Percentiles rank a stretch among this genome's conserved stretches.
phyloP scores from a whole-genome alignment of 2,329 filamentous ascomycete species.

The Aspergillus sojae region DNA sequence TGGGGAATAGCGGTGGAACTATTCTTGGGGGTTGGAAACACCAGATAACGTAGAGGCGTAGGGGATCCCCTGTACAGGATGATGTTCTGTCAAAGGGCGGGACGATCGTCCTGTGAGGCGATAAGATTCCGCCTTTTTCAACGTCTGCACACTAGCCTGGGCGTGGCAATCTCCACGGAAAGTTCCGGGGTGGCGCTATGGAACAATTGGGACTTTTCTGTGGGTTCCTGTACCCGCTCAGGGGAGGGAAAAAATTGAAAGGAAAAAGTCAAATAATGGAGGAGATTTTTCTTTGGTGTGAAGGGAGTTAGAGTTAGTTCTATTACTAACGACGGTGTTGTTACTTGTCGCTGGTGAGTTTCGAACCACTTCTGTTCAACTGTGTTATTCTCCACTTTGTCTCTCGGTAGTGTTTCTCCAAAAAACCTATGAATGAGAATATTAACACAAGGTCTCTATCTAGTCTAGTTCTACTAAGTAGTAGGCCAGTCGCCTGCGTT shows the following conservation, averaged over 20 bases:
- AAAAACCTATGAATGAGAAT: not conserved
- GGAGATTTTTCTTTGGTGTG: not conserved
- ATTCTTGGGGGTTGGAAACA: not conserved
- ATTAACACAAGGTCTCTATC: not conserved
- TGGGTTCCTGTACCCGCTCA: slow-evolving; percentile 3
- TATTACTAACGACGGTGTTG: not conserved
- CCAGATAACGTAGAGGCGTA: not conserved
- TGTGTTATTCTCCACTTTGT: not conserved
- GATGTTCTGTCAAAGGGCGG: not conserved
- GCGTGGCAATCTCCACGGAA: slow-evolving; percentile 24
- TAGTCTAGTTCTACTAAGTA: not conserved
- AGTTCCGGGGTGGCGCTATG: slow-evolving; percentile 21
- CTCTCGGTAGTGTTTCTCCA: not conserved
- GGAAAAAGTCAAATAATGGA: not conserved
- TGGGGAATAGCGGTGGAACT: not conserved
- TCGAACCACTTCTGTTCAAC: not conserved
- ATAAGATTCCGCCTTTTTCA: slow-evolving; percentile 7
- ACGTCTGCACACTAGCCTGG: slow-evolving; percentile 4
- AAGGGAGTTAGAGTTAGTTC: not conserved
- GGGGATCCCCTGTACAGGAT: not conserved
- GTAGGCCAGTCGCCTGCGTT: not conserved
- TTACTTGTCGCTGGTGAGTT: not conserved
- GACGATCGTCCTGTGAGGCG: slow-evolving; percentile 6
- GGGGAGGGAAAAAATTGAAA: not conserved
- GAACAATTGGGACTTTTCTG: slow-evolving; percentile 3